Evolutionary conservation across 1,139 yeast species (phyloP).

Genomic region (Blastobotrys proliferans): DNA sequence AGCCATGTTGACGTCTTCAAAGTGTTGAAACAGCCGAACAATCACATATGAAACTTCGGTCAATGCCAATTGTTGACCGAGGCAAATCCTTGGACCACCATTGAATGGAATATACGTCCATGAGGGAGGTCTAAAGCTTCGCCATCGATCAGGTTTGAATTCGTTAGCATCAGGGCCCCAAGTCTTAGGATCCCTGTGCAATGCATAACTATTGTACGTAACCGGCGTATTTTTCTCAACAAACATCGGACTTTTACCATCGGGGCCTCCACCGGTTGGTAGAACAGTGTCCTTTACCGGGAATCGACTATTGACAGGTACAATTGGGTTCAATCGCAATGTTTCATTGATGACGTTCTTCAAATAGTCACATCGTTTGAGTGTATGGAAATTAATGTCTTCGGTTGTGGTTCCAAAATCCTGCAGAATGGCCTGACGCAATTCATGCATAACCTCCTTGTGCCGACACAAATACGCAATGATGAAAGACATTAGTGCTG

Average conservation of each 20-base stretch:
- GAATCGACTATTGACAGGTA: slow-evolving; percentile 50
- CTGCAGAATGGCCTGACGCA: slow-evolving; percentile 26
- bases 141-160: slow-evolving; percentile 54
- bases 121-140: slow-evolving; percentile 20
- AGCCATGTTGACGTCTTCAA: slow-evolving; percentile 18
- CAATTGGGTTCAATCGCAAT: slow-evolving; percentile 53
- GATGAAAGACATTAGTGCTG: slow-evolving; percentile 44
- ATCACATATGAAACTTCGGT: slow-evolving; percentile 51
- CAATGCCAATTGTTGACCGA: slow-evolving; percentile 58
- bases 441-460: slow-evolving; percentile 35
- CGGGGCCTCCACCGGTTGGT: slow-evolving; percentile 39
- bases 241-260: slow-evolving; percentile 42
- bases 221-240: slow-evolving; percentile 47
- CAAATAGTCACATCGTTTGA: slow-evolving; percentile 49
- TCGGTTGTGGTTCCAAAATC: slow-evolving; percentile 29
- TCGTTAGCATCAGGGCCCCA: slow-evolving; percentile 49
- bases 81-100: slow-evolving; percentile 58
- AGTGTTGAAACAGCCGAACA: slow-evolving; percentile 42
- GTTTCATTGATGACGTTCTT: slow-evolving; percentile 49
- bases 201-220: slow-evolving; percentile 41
- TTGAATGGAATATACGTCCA: slow-evolving; percentile 44
- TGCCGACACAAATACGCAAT: slow-evolving; percentile 47
- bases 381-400: slow-evolving; percentile 43
- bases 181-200: slow-evolving; percentile 43
- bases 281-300: slow-evolving; percentile 38